These are phyloP conservation scores for Albifimbria verrucaria DNA, from an alignment of 2,329 filamentous ascomycete species.

Conservation along the genomic window DNA sequence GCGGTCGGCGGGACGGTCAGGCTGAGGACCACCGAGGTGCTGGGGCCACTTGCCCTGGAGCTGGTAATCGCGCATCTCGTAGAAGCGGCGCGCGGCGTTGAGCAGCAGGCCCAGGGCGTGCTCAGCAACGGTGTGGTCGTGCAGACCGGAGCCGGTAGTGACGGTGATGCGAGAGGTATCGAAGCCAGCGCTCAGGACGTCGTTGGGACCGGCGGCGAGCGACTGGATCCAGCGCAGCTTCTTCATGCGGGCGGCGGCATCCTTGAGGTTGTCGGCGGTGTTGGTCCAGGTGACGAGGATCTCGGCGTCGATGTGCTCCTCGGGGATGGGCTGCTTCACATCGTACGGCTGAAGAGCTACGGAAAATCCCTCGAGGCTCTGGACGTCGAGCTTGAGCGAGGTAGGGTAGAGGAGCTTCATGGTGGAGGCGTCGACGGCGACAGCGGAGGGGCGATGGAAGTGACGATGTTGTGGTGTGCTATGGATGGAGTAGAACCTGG, in stretches of 20 bases:
- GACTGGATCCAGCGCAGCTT: constrained; percentile 65
- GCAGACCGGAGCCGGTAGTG: constrained; percentile 60
- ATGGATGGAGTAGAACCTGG: too few species aligned
- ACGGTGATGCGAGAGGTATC: constrained; percentile 46
- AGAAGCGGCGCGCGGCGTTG: constrained; percentile 52
- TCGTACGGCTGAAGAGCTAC: constrained; percentile 58
- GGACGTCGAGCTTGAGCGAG: constrained; percentile 54
- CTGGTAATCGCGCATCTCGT: constrained; percentile 63
- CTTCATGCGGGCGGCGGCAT: constrained; percentile 52
- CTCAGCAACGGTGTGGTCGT: constrained; percentile 64
- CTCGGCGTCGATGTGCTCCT: constrained; percentile 56
- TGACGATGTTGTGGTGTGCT: constrained; percentile 1
- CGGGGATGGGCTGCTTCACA: constrained; percentile 52
- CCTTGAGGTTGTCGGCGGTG: constrained; percentile 52
- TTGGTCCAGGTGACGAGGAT: constrained; percentile 63
- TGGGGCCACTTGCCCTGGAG: constrained; percentile 53
- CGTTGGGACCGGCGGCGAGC: constrained; percentile 63
- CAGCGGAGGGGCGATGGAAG: neutral
- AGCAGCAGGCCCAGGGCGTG: constrained; percentile 59
- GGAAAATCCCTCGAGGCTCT: constrained; percentile 55
- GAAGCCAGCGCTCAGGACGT: constrained; percentile 61
- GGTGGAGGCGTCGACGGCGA: constrained; percentile 10
- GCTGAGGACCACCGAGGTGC: constrained; percentile 60
- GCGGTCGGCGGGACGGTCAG: constrained; percentile 50
- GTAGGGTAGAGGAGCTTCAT: constrained; percentile 69